phyloP scores from a whole-genome alignment of 768 basidiomycete species.

The Rhizopogon vulgaris region DNA sequence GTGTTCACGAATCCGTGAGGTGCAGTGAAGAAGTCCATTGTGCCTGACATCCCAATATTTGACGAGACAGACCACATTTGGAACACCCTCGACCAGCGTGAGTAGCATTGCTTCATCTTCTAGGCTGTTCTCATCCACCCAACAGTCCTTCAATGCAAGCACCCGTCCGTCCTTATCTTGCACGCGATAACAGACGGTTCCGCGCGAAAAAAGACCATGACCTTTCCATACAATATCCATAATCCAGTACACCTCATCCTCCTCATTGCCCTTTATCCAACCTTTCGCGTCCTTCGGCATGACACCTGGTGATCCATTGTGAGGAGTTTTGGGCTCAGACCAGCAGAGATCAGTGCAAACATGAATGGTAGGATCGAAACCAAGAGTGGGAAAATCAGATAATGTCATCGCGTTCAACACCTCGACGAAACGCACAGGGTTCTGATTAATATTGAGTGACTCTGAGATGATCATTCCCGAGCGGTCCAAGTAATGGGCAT shows the following conservation, averaged over 20 bases:
- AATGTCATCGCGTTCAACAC: not conserved
- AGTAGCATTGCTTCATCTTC: not conserved
- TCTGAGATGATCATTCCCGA: not conserved
- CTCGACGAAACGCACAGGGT: not conserved
- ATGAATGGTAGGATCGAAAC: not conserved
- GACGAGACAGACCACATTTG: not conserved
- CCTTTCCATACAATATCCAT: not conserved
- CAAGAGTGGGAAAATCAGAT: not conserved
- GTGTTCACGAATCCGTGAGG: not conserved
- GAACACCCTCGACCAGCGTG: not conserved
- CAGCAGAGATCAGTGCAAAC: not conserved
- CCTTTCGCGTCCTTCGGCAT: not conserved
- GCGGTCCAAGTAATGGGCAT: not conserved
- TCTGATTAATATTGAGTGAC: rapidly evolving
- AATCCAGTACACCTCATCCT: not conserved
- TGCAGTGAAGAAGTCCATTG: not conserved
- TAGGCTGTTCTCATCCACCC: not conserved
- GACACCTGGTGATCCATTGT: too few species aligned
- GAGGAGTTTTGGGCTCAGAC: too few species aligned
- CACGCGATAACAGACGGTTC: not conserved
- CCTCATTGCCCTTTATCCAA: not conserved
- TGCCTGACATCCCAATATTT: not conserved
- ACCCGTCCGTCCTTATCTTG: not conserved
- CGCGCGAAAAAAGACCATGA: not conserved
- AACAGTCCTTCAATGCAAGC: not conserved